Base-by-base conservation (phyloP, 2,329 filamentous ascomycete species). In the Exophiala spinifera region DNA sequence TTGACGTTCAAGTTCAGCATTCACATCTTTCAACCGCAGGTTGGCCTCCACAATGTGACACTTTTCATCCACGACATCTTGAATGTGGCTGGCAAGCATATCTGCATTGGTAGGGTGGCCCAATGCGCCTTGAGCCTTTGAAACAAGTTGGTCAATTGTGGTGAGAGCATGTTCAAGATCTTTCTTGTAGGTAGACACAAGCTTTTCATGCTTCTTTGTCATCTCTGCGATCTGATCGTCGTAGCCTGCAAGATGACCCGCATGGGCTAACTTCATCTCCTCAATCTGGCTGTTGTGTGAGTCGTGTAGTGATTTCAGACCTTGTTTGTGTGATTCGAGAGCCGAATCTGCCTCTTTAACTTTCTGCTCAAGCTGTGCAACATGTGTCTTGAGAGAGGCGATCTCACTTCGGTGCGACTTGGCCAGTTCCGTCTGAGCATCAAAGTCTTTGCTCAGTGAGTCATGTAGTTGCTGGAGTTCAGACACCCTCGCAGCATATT, bases 381-480 rank as follows among this genome's bases (percentile, higher is more conserved):
- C 56, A 17, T 53, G 55, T 34, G 62, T 60, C 53, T 65, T 68
- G 40, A 70, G 65, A 56, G 59, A 56, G 25, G 69, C 70, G 4
- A 83, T 71, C 55, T 84, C 77, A 49, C 73, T 75, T 58, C 76
- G 74, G 14, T 74, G 77, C 17, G 79, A 70, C 19, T 84, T 81
- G 50, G 84, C 83, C 0, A 82, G 78, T 49, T 82, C 79, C 7
- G 79, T 77, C 42, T 86, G 80, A 49, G 87, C 80, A 36, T 89
- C 82, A 10, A 95, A 78, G 64, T 92, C 81, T 44, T 79, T 72
- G 64, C 84, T 82, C 47, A 87, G 81, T 21, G 79, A 78, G 28
- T 80, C 70, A 66, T 95, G 87, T 3, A 86, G 82, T 60, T 85
- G 74, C 70, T 96, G 90, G 13, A 96, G 78, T 61, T 88, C 82